Percentiles rank a stretch among this genome's conserved stretches.
These are phyloP conservation scores for Chiua virens DNA, from an alignment of 768 basidiomycete species.

Conservation along the genomic window DNA sequence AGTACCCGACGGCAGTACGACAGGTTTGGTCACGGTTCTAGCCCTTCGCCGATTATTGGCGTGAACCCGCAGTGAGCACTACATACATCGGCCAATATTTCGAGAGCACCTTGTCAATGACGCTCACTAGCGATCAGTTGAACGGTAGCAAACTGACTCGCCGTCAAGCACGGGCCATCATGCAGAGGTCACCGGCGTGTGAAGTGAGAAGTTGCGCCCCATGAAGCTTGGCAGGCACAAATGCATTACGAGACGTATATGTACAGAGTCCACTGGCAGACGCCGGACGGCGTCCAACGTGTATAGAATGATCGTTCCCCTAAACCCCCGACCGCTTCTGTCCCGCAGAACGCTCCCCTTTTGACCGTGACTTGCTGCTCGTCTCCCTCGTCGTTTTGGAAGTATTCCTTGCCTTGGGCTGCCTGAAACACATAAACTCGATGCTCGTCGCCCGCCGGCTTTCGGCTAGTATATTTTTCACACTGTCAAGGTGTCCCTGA, in stretches of 20 bases:
- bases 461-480: slow-evolving; percentile 88
- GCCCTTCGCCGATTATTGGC: too few relatives aligned
- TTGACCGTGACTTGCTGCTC: slow-evolving; percentile 17
- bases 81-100: too few relatives aligned
- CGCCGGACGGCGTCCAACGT: too few relatives aligned
- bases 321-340: slow-evolving; percentile 18
- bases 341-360: slow-evolving; percentile 22
- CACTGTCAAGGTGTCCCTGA: slow-evolving; percentile 83
- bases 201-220: too few relatives aligned
- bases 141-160: background rate
- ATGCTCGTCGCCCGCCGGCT: slow-evolving; percentile 89
- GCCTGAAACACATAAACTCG: slow-evolving; percentile 92
- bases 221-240: too few relatives aligned
- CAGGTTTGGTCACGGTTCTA: background rate
- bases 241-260: too few relatives aligned
- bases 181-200: too few relatives aligned
- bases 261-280: too few relatives aligned
- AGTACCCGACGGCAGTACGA: background rate
- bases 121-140: too few relatives aligned
- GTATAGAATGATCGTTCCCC: background rate
- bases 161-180: too few relatives aligned
- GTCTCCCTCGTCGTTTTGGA: slow-evolving; percentile 13
- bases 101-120: too few relatives aligned
- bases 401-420: slow-evolving; percentile 48
- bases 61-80: too few relatives aligned